Base-by-base conservation (phyloP, 2,329 filamentous ascomycete genomes). In the Sporothrix luriei region DNA sequence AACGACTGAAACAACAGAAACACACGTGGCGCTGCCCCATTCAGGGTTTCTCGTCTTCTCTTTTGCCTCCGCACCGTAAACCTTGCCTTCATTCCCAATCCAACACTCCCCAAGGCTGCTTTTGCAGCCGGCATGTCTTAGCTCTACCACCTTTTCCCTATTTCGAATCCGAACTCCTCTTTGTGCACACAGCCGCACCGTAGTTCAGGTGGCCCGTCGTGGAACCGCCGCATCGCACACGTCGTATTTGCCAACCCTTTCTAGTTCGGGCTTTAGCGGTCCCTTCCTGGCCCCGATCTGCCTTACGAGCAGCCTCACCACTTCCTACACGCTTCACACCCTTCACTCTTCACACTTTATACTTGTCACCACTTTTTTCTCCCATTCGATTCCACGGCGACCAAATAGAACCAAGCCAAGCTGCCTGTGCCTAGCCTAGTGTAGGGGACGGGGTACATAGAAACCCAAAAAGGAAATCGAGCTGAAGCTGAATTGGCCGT, bases 381-480 rank as follows among this genome's bases (percentile, higher is more conserved):
- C 55, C 24, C n/a, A 33, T 38, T 40, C 10, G 11, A 43, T 61
- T 29, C 21, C 21, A 48, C 43, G 24, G 14, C 7, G 16, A 48
- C 24, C 33, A 33, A 33, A 33, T 1, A 33, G 33, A 33, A 4
- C 33, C 33, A 24, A 49, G 61, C 43, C 33, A 49, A 49, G 16
- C 24, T 49, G 24, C 59, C 59, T 49, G 43, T 62, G 6, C 57
- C 57, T 26, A 46, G 57, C 57, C 21, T 46, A 61, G 57, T 62
- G 57, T 14, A 46, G 57, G 57, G 51, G 24, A 7, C 1, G 9
- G 4, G 54, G 16, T n/a, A 13, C 24, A 33, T n/a, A 19, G 13
- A 33, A 7, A 55, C 3, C 52, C 19, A 55, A 29, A 55, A 33
- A 55, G 0, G 26, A 14, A 11, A 33, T 26, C 21, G 38, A 62